These are phyloP conservation scores for Chytriomyces confervae DNA, from an alignment of 192 early-diverging fungal species.

Conservation along the genomic window DNA sequence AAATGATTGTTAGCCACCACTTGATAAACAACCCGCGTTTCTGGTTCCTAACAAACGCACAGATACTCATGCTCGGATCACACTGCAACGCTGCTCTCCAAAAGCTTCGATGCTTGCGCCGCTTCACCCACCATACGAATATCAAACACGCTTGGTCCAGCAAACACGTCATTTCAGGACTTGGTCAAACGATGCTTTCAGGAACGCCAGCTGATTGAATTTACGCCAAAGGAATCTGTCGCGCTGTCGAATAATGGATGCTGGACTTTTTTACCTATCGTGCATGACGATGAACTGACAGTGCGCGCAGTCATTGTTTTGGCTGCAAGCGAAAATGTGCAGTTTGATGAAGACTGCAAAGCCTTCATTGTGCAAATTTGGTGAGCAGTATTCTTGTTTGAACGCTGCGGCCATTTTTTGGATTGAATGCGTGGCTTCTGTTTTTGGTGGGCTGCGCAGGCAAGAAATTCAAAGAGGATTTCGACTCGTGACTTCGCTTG, in stretches of 20 bases:
- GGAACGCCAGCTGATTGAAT: not conserved
- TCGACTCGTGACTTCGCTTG: not conserved
- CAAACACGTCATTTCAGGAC: not conserved
- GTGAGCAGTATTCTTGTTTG: not conserved
- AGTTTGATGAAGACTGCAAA: conserved; percentile 1
- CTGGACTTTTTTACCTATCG: not conserved
- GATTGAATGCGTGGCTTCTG: not conserved
- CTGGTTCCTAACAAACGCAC: not conserved
- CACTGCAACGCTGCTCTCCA: not conserved
- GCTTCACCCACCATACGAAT: not conserved
- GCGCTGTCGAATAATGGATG: not conserved
- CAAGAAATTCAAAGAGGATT: not conserved
- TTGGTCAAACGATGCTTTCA: not conserved
- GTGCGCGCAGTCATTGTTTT: not conserved
- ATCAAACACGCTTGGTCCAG: not conserved
- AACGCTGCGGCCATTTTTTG: not conserved
- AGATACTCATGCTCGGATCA: not conserved
- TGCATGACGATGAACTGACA: not conserved
- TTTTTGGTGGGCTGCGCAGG: not conserved
- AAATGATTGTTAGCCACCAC: too few species aligned
- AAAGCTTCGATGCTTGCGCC: not conserved
- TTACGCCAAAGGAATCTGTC: not conserved
- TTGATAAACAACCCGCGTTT: not conserved
- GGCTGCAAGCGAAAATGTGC: not conserved
- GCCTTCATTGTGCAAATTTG: not conserved